Percentiles rank a stretch among this genome's conserved stretches.
These are phyloP conservation scores for Aegle marmelos DNA, from an alignment of 345 rosid genomes.

Conservation along the genomic window DNA sequence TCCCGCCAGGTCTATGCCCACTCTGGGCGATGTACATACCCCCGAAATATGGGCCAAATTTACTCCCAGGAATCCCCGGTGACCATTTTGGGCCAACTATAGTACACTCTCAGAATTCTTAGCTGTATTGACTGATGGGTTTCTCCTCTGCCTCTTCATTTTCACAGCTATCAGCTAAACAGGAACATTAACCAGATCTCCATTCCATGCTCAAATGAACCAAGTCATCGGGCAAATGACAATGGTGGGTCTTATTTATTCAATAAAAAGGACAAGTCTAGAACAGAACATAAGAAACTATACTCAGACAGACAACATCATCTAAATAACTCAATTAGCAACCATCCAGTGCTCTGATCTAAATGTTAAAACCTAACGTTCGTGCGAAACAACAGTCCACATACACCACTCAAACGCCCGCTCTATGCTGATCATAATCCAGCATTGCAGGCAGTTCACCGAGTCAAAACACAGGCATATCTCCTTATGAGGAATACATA, in stretches of 20 bases:
- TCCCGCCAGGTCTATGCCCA: too few relatives aligned
- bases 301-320: constrained; percentile 5
- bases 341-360: constrained; percentile 15
- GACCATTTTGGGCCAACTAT: too few relatives aligned
- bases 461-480: constrained; percentile 22
- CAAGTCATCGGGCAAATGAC: neutral
- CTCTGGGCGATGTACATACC: too few relatives aligned
- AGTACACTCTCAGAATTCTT: neutral
- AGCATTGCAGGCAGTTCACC: constrained; percentile 4
- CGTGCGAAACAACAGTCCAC: constrained; percentile 9
- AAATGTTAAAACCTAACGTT: constrained; percentile 19
- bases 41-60: too few relatives aligned
- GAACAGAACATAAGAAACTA: neutral
- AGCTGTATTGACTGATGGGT: neutral
- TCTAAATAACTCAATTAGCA: constrained; percentile 15
- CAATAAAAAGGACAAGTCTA: neutral
- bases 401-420: constrained; percentile 3
- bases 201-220: neutral
- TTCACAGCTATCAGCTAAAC: neutral
- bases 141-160: neutral
- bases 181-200: too few relatives aligned
- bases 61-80: too few relatives aligned
- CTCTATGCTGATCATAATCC: neutral
- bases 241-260: neutral
- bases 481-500: constrained; percentile 5